Evolutionary conservation across 2,329 filamentous ascomycete species (phyloP).

Genomic region (Aspergillus puulaauensis): DNA sequence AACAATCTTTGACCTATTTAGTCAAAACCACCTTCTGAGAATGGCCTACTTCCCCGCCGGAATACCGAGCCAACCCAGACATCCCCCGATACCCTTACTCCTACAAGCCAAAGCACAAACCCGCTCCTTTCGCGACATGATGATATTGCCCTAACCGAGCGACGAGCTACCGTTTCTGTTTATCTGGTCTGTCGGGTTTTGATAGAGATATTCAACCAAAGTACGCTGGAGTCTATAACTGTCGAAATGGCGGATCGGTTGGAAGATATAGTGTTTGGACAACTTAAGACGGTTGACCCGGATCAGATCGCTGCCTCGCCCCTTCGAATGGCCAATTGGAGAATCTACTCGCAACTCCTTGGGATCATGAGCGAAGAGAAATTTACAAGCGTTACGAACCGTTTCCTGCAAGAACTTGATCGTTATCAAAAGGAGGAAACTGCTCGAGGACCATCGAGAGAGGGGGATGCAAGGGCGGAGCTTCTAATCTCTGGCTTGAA

Average conservation of each 20-base stretch:
- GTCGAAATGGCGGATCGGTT: conserved; percentile 90
- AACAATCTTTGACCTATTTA: conserved; percentile 9
- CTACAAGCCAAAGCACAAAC: conserved; percentile 23
- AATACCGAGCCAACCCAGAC: conserved; percentile 71
- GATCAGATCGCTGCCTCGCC: conserved; percentile 71
- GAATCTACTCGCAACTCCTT: conserved; percentile 85
- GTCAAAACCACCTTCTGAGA: conserved; percentile 38
- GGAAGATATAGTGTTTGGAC: conserved; percentile 94
- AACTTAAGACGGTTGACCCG: conserved; percentile 83
- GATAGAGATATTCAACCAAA: conserved; percentile 91
- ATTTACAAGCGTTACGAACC: conserved; percentile 77
- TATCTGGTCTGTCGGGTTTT: conserved; percentile 93
- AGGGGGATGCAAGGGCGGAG: conserved; percentile 77
- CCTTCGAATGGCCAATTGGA: conserved; percentile 91
- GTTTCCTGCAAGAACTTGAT: conserved; percentile 80
- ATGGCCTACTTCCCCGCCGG: conserved; percentile 58
- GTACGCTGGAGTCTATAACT: conserved; percentile 76
- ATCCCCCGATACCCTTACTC: conserved; percentile 26
- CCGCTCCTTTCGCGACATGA: conserved; percentile 58
- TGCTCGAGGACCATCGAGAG: conserved; percentile 48
- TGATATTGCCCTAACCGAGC: conserved; percentile 75
- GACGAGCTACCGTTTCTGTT: conserved; percentile 89
- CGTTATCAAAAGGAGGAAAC: conserved; percentile 72
- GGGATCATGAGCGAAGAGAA: conserved; percentile 96
- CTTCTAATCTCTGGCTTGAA: conserved; percentile 89